Evolutionary conservation across 2,329 filamentous ascomycete species (phyloP).

Genomic region (Chaetomiaceae sp.): DNA sequence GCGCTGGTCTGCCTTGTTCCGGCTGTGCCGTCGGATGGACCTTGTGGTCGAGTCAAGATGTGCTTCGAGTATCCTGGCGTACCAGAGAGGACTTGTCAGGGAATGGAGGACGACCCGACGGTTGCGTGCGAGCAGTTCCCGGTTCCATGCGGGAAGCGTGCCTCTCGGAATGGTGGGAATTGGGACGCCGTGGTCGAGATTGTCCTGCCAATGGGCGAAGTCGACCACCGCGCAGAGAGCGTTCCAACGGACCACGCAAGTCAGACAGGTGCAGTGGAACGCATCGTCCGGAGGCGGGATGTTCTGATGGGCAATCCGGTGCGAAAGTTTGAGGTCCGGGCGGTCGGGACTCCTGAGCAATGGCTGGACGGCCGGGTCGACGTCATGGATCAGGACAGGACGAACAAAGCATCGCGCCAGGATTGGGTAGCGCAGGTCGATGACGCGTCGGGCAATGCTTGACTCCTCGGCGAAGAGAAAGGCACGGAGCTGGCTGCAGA

Average conservation of each 20-base stretch:
- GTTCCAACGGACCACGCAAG: conserved; percentile 53
- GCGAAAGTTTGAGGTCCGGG: conserved; percentile 30
- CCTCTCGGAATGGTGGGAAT: conserved; percentile 49
- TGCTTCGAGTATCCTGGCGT: conserved; percentile 39
- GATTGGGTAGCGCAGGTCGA: conserved; percentile 43
- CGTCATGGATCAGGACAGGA: conserved; percentile 40
- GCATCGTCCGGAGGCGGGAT: conserved; percentile 41
- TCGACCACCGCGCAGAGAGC: conserved; percentile 50
- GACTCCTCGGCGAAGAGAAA: conserved; percentile 43
- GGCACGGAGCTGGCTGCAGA: conserved; percentile 37
- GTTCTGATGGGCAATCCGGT: conserved; percentile 36
- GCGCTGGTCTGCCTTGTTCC: conserved; percentile 45
- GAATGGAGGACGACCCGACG: conserved; percentile 42
- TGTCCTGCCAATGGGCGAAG: conserved; percentile 50
- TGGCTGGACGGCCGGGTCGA: conserved; percentile 36
- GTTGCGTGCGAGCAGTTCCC: conserved; percentile 38
- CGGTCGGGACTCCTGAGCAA: conserved; percentile 38
- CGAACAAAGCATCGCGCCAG: conserved; percentile 48
- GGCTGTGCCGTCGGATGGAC: conserved; percentile 36
- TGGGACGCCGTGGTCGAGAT: conserved; percentile 47
- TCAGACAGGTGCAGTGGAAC: conserved; percentile 52
- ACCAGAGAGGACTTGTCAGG: conserved; percentile 42
- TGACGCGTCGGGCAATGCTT: conserved; percentile 40
- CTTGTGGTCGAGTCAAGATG: conserved; percentile 31
- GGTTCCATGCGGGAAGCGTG: conserved; percentile 45